Conservation (phyloP, 2,329 filamentous ascomycete species). For the Exophiala dermatitidis region DNA sequence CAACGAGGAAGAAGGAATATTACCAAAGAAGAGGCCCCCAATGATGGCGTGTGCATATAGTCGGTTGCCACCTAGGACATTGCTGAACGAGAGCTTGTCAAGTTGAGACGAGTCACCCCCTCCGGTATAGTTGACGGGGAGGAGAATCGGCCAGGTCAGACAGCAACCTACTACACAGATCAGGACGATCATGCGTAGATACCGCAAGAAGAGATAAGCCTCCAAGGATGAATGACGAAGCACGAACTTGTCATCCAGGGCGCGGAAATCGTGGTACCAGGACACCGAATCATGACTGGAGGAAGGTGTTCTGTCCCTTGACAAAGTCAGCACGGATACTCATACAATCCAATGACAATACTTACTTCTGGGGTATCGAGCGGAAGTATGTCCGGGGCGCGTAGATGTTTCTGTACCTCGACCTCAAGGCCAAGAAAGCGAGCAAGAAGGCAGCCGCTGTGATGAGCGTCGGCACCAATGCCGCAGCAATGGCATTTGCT, state of each 20-base stretch:
- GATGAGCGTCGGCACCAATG: conserved; percentile 42
- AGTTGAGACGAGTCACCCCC: conserved; percentile 60
- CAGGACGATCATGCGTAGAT: conserved; percentile 67
- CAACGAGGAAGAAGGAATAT: conserved; percentile 17
- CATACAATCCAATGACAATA: background rate
- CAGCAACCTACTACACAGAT: conserved; percentile 74
- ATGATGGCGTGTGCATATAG: conserved; percentile 75
- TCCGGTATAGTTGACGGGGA: conserved; percentile 82
- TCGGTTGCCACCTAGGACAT: conserved; percentile 55
- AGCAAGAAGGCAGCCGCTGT: conserved; percentile 40
- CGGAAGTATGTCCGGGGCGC: conserved; percentile 35
- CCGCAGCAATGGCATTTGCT: conserved; percentile 43
- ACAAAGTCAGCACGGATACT: background rate
- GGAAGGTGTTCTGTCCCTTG: conserved; percentile 25
- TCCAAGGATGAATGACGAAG: conserved; percentile 87
- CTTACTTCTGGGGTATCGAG: conserved; percentile 32
- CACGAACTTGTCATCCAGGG: conserved; percentile 65
- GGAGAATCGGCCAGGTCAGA: conserved; percentile 84
- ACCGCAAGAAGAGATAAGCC: conserved; percentile 84
- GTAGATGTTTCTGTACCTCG: conserved; percentile 42
- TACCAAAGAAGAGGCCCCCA: conserved; percentile 71
- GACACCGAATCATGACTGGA: conserved; percentile 17
- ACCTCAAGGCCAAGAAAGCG: conserved; percentile 42
- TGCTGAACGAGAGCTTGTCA: conserved; percentile 74
- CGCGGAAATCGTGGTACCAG: conserved; percentile 39